Evolutionary conservation across 192 early-diverging fungal species (phyloP).

Genomic region (Gamsiella multidivaricata): DNA sequence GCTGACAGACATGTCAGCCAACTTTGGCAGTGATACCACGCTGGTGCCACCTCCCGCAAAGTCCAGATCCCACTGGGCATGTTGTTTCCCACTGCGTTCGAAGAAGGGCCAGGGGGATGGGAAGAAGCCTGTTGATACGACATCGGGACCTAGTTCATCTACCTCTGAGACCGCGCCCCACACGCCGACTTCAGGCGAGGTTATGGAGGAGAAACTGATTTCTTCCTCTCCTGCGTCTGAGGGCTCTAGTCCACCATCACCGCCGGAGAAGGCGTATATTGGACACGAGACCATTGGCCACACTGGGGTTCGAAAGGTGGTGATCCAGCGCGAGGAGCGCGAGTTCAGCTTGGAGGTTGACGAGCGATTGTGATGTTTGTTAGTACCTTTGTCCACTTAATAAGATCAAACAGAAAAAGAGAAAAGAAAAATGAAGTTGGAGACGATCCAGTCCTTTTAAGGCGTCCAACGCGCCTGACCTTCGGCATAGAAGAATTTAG

Average conservation of each 20-base stretch:
- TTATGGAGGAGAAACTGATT: not conserved
- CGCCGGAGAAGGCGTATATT: not conserved
- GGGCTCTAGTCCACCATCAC: not conserved
- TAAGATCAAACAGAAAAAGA: too few species aligned
- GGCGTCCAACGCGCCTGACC: too few species aligned
- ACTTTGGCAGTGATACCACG: slow-evolving; percentile 19
- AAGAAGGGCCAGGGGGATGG: not conserved
- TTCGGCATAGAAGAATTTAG: too few species aligned
- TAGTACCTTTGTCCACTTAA: too few species aligned
- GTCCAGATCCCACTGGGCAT: not conserved
- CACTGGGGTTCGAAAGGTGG: slow-evolving; percentile 42
- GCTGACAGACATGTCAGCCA: not conserved
- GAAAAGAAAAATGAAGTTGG: not conserved
- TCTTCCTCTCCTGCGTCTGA: not conserved
- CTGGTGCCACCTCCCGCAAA: not conserved
- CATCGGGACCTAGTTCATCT: not conserved
- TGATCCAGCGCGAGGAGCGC: slow-evolving; percentile 34
- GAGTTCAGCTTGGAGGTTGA: slow-evolving; percentile 41
- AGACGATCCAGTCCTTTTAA: not conserved
- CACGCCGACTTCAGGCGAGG: too few species aligned
- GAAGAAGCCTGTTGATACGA: not conserved
- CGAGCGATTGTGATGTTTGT: slow-evolving; percentile 7
- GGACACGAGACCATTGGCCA: slow-evolving; percentile 47
- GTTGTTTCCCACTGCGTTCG: not conserved
- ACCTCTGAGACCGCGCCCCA: not conserved